Conservation (phyloP, 768 basidiomycete species). For the Leccinum variicolor region DNA sequence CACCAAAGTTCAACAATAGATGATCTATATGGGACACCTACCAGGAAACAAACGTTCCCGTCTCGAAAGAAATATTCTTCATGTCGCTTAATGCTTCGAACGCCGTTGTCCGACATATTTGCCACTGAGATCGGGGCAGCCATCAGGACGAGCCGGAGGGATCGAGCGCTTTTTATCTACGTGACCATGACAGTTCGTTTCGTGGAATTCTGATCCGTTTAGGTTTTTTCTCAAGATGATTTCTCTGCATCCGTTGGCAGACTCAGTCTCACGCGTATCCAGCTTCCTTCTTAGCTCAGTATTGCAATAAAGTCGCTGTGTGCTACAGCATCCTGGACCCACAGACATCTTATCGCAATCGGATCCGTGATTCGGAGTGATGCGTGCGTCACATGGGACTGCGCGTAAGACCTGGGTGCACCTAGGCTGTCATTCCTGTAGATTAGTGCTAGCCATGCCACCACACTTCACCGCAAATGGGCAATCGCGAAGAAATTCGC, state of each 20-base stretch:
- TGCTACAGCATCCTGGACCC: conserved; percentile 24
- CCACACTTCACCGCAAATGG: background rate
- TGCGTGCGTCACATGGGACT: background rate
- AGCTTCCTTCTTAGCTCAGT: conserved; percentile 1
- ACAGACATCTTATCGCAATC: conserved; percentile 15
- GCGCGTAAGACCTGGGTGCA: background rate
- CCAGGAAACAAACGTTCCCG: conserved; percentile 54
- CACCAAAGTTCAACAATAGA: background rate
- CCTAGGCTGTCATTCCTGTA: background rate
- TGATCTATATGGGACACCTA: conserved; percentile 25
- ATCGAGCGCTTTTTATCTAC: conserved; percentile 13
- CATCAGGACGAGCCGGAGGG: background rate
- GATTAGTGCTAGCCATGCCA: background rate
- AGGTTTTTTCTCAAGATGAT: conserved; percentile 16
- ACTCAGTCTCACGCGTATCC: conserved; percentile 7
- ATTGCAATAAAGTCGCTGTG: background rate
- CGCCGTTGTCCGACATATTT: conserved; percentile 1
- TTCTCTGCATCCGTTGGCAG: background rate
- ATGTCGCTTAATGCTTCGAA: conserved; percentile 22
- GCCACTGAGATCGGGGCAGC: background rate
- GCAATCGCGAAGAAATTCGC: background rate
- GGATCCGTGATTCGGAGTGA: conserved; percentile 10
- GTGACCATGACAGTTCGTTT: conserved; percentile 1
- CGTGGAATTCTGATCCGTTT: background rate
- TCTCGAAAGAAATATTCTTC: conserved; percentile 48